phyloP scores from a whole-genome alignment of 2,329 filamentous ascomycete species.

The Fonsecaea erecta region DNA sequence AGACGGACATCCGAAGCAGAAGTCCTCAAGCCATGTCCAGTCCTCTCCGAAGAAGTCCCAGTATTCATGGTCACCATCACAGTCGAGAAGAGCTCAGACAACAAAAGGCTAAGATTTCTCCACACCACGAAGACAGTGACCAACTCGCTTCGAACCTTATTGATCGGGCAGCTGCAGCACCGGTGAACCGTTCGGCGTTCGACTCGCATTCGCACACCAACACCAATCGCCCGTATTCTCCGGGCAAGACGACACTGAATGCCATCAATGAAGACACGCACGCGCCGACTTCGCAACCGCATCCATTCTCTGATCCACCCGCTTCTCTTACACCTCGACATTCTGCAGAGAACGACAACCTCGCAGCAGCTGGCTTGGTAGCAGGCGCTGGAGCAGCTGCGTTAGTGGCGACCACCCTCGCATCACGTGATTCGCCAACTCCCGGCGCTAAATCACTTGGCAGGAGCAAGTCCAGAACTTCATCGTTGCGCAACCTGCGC shows the following conservation, averaged over 20 bases:
- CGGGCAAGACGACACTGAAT: conserved; percentile 50
- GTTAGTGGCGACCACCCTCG: conserved; percentile 13
- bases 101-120: conserved; percentile 9
- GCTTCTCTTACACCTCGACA: conserved; percentile 42
- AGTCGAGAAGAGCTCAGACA: conserved; percentile 33
- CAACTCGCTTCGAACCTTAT: conserved; percentile 33
- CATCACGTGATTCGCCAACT: conserved; percentile 31
- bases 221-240: conserved; percentile 39
- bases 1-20: conserved; percentile 8
- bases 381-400: conserved; percentile 26
- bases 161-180: conserved; percentile 24
- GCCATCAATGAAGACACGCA: conserved; percentile 54
- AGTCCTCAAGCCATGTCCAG: conserved; percentile 25
- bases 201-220: conserved; percentile 37
- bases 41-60: conserved; percentile 39
- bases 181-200: conserved; percentile 45
- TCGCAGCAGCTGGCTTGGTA: conserved; percentile 35
- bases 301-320: conserved; percentile 12
- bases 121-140: conserved; percentile 17
- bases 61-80: conserved; percentile 46
- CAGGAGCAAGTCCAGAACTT: conserved; percentile 52
- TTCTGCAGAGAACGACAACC: conserved; percentile 46
- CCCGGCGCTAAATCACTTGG: conserved; percentile 36
- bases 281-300: conserved; percentile 3
- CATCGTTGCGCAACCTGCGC: conserved; percentile 43